phyloP scores from a whole-genome alignment of 2,329 filamentous ascomycete genomes.

The Dactylellina sp. region DNA sequence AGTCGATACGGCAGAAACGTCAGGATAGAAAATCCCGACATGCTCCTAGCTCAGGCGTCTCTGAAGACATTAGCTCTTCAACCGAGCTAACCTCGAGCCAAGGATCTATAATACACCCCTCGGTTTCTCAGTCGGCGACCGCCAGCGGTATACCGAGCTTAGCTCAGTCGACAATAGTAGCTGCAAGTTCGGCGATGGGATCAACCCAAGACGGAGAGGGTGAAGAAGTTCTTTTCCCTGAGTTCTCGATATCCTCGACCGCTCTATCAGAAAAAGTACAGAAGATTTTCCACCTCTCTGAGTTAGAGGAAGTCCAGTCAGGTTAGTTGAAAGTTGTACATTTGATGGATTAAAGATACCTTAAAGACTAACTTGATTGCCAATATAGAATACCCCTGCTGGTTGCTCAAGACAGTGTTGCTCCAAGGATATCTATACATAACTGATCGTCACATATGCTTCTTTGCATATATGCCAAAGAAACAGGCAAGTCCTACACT shows the following conservation, averaged over 20 bases:
- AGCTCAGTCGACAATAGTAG: slow-evolving; percentile 55
- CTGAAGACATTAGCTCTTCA: slow-evolving; percentile 43
- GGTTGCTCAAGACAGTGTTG: slow-evolving; percentile 88
- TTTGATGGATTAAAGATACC: slow-evolving; percentile 16
- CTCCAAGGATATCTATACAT: slow-evolving; percentile 97
- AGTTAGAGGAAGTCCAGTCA: slow-evolving; percentile 84
- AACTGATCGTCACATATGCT: slow-evolving; percentile 91
- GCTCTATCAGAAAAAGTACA: slow-evolving; percentile 76
- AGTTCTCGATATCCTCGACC: slow-evolving; percentile 53
- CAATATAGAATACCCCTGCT: slow-evolving; percentile 84
- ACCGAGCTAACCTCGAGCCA: slow-evolving; percentile 47
- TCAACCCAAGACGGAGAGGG: slow-evolving; percentile 60
- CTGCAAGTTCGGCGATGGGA: slow-evolving; percentile 57
- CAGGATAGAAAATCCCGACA: slow-evolving; percentile 38
- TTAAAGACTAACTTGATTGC: slow-evolving; percentile 52
- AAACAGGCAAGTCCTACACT: slow-evolving; percentile 74
- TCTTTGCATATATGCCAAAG: slow-evolving; percentile 96
- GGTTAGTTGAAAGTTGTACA: slow-evolving; percentile 65
- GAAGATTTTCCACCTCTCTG: slow-evolving; percentile 86
- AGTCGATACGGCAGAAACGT: slow-evolving; percentile 56
- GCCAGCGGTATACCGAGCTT: slow-evolving; percentile 48
- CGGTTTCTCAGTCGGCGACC: slow-evolving; percentile 55
- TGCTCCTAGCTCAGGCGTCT: slow-evolving; percentile 35
- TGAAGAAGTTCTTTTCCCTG: slow-evolving; percentile 53
- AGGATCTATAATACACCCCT: slow-evolving; percentile 41